Percentiles rank a stretch among this genome's conserved stretches.
Conservation (phyloP, 352 stramenopile genomes). For the Halophytophthora polymorphica region DNA sequence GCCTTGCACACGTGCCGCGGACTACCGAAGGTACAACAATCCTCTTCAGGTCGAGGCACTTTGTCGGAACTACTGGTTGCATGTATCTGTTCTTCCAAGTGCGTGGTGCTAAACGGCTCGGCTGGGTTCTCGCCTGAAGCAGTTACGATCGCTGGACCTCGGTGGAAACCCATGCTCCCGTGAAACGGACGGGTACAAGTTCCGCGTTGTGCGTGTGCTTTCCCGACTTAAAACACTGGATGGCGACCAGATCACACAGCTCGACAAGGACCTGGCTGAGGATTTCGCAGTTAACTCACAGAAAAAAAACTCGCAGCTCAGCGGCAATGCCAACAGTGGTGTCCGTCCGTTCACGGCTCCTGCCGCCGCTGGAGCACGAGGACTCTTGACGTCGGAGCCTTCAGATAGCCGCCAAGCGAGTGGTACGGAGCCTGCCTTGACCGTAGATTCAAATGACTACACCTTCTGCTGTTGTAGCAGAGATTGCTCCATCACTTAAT, state of each 20-base stretch:
- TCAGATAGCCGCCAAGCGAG: slow-evolving; percentile 5
- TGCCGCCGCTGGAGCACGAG: slow-evolving; percentile 8
- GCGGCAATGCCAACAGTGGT: slow-evolving; percentile 17
- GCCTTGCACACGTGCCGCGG: slow-evolving; percentile 47
- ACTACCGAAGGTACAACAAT: slow-evolving; percentile 35
- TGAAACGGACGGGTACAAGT: slow-evolving; percentile 69
- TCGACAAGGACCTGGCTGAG: slow-evolving; percentile 75
- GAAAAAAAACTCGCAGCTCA: slow-evolving; percentile 2
- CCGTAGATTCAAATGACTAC: no score
- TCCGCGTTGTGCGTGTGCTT: slow-evolving; percentile 54
- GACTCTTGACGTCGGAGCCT: neutral
- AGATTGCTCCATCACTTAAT: no score
- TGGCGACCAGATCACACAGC: slow-evolving; percentile 62
- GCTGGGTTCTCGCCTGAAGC: neutral
- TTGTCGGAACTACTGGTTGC: neutral
- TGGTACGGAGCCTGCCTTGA: slow-evolving; percentile 1
- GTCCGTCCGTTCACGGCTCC: slow-evolving; percentile 40
- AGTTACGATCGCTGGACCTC: slow-evolving; percentile 70
- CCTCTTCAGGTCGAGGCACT: no score
- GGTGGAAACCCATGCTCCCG: slow-evolving; percentile 72
- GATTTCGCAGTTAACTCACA: slow-evolving; percentile 35
- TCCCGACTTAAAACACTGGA: slow-evolving; percentile 69
- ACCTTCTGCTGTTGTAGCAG: no score
- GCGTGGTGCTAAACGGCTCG: slow-evolving; percentile 1
- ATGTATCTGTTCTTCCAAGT: neutral